Percentiles rank a stretch among this genome's conserved stretches.
These are phyloP conservation scores for Claviceps africana DNA, from an alignment of 2,329 filamentous ascomycete genomes.

Conservation along the genomic window DNA sequence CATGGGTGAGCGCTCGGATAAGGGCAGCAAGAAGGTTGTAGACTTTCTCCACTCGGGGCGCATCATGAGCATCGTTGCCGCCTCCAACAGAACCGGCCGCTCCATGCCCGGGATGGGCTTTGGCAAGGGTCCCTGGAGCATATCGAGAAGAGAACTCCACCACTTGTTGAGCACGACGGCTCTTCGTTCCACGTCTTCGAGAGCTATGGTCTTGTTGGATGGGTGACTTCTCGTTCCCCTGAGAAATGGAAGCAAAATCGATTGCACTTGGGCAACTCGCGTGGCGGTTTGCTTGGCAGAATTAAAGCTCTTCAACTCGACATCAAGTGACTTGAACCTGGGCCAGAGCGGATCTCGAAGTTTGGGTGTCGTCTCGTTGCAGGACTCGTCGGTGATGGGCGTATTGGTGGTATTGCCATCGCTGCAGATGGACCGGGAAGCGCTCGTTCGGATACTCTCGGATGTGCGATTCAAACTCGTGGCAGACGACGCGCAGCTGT, in stretches of 20 bases:
- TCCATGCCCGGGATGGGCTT: slow-evolving; percentile 76
- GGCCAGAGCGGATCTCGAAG: slow-evolving; percentile 41
- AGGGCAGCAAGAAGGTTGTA: slow-evolving; percentile 51
- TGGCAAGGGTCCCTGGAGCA: slow-evolving; percentile 54
- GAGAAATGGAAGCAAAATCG: slow-evolving; percentile 62
- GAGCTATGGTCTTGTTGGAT: slow-evolving; percentile 48
- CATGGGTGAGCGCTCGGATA: slow-evolving; percentile 38
- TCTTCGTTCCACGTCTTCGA: slow-evolving; percentile 72
- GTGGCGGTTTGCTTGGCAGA: slow-evolving; percentile 54
- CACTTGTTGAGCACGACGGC: slow-evolving; percentile 74
- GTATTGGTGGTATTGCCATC: slow-evolving; percentile 24
- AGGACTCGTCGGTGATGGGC: slow-evolving; percentile 30
- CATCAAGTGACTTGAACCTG: slow-evolving; percentile 39
- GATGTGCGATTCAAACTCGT: slow-evolving; percentile 30
- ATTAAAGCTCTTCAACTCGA: slow-evolving; percentile 44
- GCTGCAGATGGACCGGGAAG: slow-evolving; percentile 25
- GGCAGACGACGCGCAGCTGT: slow-evolving; percentile 33
- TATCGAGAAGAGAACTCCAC: slow-evolving; percentile 73
- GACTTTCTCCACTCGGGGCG: slow-evolving; percentile 73
- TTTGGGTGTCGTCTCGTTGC: slow-evolving; percentile 27
- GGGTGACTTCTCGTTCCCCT: slow-evolving; percentile 53
- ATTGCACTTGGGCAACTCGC: slow-evolving; percentile 63
- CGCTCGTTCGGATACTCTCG: slow-evolving; percentile 20
- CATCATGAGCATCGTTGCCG: slow-evolving; percentile 69
- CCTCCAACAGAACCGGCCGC: slow-evolving; percentile 65